Base-by-base conservation (phyloP, 805 yeast genomes). In the Metschnikowia similis region DNA sequence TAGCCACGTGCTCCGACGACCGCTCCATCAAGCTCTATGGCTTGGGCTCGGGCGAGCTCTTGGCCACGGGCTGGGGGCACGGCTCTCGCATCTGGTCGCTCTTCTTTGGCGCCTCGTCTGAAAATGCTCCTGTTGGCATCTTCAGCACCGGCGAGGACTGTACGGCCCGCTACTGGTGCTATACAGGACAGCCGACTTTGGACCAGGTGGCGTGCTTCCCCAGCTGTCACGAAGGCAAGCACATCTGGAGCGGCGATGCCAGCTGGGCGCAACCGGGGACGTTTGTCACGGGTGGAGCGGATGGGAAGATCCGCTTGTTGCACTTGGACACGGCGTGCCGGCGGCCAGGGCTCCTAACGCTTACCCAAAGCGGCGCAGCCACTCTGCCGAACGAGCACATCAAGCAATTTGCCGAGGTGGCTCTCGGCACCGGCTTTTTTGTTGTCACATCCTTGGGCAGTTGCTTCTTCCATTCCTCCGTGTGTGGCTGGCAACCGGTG, bases 41-140 rank as follows among this genome's bases (percentile, higher is more conserved):
- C 57, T 69, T 85, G 53, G 59, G 60, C 6, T 61, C 79, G 1
- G 92, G 95, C 0, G 58, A 67, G 9, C 66, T 82, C 32, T 57
- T 87, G 36, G 86, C 92, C 1, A 80, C 83, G 28, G 97, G 96
- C 0, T 94, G 97, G 97, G 99, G 98, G 11, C 99, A 94, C 63
- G 84, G 87, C 1, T 92, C 98, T 0, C 79, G 99, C 62, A 91
- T 94, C 37, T 94, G 99, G 99, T 78, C 80, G 39, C 70, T 92
- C 41, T 75, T 74, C 45, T 88, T 89, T 61, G 78, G 71, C 50
- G 68, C 0, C 5, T 3, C 13, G 4, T 9, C 14, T n/a, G 16
- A 7, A 21, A 7, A 26, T 6, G 69, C 6, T 57, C 52, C n/a
- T 56, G 61, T 56, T 65, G 69, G 5, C 32, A 70, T 89, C 13